Evolutionary conservation across 768 basidiomycete species (phyloP).

Genomic region (Lactarius quietus): DNA sequence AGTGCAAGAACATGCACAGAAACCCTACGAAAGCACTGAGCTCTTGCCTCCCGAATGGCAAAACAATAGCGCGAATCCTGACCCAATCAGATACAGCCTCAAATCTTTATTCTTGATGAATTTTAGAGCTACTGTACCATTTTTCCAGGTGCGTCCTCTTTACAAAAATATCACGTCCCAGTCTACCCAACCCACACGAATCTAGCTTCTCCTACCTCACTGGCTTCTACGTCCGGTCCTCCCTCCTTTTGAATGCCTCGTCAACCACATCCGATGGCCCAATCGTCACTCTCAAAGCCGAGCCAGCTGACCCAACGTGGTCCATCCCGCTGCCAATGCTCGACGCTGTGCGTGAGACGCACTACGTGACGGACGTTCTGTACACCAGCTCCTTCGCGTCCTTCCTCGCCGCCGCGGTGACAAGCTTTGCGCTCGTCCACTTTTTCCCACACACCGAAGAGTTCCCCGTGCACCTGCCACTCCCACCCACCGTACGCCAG

Average conservation of each 20-base stretch:
- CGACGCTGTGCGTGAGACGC: constrained; percentile 47
- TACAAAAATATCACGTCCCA: constrained; percentile 31
- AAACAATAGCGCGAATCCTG: constrained; percentile 33
- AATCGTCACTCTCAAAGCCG: constrained; percentile 58
- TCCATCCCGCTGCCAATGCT: constrained; percentile 75
- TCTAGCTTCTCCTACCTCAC: constrained; percentile 89
- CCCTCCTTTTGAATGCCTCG: constrained; percentile 60
- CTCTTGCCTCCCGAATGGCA: constrained; percentile 48
- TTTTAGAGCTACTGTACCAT: too few species aligned
- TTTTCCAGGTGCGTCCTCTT: constrained; percentile 43
- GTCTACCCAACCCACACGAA: constrained; percentile 40
- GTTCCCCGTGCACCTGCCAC: constrained; percentile 48
- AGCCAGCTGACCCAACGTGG: constrained; percentile 81
- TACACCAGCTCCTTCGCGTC: constrained; percentile 45
- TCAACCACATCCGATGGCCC: constrained; percentile 39
- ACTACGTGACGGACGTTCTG: constrained; percentile 58
- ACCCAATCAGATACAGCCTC: constrained; percentile 50
- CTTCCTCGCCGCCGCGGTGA: constrained; percentile 45
- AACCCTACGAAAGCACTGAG: constrained; percentile 46
- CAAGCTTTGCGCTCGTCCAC: constrained; percentile 51
- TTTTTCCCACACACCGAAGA: constrained; percentile 54
- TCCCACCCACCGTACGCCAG: constrained; percentile 35
- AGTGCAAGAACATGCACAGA: constrained; percentile 52
- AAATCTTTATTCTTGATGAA: constrained; percentile 67
- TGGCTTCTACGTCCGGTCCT: constrained; percentile 69